Evolutionary conservation across 164 flowering plant genomes (phyloP), one percentile per base, ranked within the genome.

Genomic region (Houttuynia cordata): DNA sequence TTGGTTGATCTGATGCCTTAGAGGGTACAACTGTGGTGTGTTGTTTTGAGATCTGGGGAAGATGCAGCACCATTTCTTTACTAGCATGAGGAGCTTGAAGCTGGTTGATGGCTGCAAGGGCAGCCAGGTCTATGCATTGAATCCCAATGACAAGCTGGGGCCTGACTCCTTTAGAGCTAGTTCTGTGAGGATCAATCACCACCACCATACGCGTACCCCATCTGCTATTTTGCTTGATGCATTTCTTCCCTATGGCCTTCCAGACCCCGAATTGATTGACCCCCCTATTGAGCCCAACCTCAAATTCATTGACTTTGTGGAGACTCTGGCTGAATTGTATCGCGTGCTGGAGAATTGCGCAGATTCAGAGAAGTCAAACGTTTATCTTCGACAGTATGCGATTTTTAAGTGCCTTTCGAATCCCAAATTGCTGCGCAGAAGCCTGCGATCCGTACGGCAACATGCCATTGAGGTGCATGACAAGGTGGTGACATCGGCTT

Each of bases 401-500:
- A 20, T 82, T 12, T 78, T 83, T 24, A 62, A 75, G 21, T 67
- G 80, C 14, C 64, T 88, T n/a, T 66, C 78, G 0, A 96, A 91
- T 51, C 80, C 90, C 12, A 91, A 88, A 72, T 53, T 88, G 69
- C 74, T 82, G 30, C 69, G 94, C 18, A 72, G 87, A 60, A 71
- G 87, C 61, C 80, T 91, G 1, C 62, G 78, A 1, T 68, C 69
- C 1, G 91, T 90, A 4, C 78, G 92, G 18, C 79, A 81, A 56
- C 73, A 83, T 45, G 88, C 90, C 1, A 65, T 59, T 8, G 91
- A 86, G 65, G 85, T 78, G 49, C 85, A 80, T 67, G 68, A 79
- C 0, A 88, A 91, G 80, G 78, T 88, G 37, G 87, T 91, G 21
- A 65, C 83, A 1, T 75, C 96, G 0, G 82, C 94, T 22, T 88